Percentiles rank a stretch among this genome's conserved stretches.
These are phyloP conservation scores for Oryza glumipatula DNA, from an alignment of 176 grass and related monocot genomes.

Conservation along the genomic window DNA sequence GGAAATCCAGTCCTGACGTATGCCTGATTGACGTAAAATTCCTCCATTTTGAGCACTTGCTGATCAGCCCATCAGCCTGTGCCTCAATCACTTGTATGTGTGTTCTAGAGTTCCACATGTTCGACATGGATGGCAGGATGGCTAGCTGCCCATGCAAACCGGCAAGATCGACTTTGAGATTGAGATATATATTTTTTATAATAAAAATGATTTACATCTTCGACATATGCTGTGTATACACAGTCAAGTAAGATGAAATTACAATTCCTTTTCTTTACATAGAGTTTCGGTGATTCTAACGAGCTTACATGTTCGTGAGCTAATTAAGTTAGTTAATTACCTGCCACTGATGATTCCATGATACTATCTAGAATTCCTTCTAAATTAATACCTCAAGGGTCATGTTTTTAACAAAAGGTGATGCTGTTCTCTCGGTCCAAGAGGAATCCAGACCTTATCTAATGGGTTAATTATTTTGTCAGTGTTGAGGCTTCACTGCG, in stretches of 20 bases:
- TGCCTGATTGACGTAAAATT: slow-evolving; percentile 14
- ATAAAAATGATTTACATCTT: too few species aligned
- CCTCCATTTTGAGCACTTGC: neutral
- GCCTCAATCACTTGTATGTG: neutral
- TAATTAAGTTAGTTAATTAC: neutral
- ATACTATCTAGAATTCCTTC: neutral
- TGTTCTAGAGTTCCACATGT: neutral
- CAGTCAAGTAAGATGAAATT: neutral
- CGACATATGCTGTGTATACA: too few species aligned
- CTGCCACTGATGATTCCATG: neutral
- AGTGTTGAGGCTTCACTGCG: slow-evolving; percentile 14
- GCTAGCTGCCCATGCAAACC: neutral
- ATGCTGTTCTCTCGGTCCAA: slow-evolving; percentile 15
- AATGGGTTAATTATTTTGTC: neutral
- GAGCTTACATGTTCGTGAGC: neutral
- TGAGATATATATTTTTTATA: too few species aligned
- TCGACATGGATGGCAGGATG: neutral
- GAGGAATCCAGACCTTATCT: neutral
- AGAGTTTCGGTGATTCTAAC: neutral
- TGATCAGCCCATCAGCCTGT: neutral
- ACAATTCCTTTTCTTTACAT: neutral
- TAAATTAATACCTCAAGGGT: neutral
- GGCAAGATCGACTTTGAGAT: neutral
- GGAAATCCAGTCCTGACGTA: slow-evolving; percentile 24
- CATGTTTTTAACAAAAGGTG: neutral